A percentile compares a stretch with the other conserved stretches of the same genome.
Evolutionary conservation across 1,284 basidiomycete species (phyloP).

Genomic region (Lignosus rhinocerotis): DNA sequence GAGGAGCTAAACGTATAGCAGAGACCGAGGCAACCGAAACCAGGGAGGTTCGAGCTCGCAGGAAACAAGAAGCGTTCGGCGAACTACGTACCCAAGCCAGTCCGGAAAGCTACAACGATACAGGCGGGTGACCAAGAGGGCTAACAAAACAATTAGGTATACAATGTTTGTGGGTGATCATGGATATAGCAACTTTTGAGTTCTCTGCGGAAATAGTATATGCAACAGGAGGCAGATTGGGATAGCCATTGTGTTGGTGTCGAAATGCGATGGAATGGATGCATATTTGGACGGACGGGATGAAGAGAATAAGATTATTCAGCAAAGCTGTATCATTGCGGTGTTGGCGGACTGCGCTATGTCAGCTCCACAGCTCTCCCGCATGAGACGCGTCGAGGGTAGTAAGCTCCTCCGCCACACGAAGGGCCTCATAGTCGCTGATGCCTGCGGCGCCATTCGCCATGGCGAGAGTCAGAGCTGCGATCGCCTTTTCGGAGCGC

Average conservation of each 20-base stretch:
- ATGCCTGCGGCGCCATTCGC: conserved; percentile 70
- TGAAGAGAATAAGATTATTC: not conserved
- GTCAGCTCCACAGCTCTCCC: conserved; percentile 63
- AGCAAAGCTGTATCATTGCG: not conserved
- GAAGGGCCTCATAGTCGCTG: conserved; percentile 60
- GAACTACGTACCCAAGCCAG: conserved; percentile 3
- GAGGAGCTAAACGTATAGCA: not conserved
- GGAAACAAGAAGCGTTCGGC: conserved; percentile 2
- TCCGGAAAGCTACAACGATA: not conserved
- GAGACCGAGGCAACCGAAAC: not conserved
- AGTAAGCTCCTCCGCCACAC: conserved; percentile 41
- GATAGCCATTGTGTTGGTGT: not conserved
- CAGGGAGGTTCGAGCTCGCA: not conserved
- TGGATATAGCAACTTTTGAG: conserved; percentile 29
- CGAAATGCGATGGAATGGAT: not conserved
- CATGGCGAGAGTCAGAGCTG: conserved; percentile 60
- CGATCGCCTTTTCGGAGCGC: conserved; percentile 59
- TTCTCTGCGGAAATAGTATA: conserved; percentile 3
- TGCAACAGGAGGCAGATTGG: conserved; percentile 3
- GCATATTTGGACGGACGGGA: not conserved
- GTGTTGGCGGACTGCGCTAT: not conserved
- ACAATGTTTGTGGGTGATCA: conserved; percentile 17
- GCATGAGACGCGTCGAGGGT: conserved; percentile 46
- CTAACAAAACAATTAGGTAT: conserved; percentile 16
- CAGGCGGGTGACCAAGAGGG: conserved; percentile 13